These are phyloP conservation scores for Odontarrhena argentea DNA, from an alignment of 345 rosid species.

Conservation along the genomic window DNA sequence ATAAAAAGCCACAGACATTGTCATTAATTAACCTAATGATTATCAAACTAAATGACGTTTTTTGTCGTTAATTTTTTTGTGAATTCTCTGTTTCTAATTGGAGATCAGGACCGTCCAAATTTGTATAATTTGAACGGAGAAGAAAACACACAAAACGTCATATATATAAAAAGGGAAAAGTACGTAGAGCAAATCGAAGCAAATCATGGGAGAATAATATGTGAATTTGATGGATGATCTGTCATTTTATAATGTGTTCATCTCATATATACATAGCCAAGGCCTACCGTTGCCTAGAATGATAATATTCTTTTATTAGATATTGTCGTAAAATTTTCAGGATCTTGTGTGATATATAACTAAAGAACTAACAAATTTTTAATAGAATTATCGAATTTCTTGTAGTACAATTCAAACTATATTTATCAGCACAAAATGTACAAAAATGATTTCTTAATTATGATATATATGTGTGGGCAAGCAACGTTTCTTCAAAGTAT, in stretches of 20 bases:
- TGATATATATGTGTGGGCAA: too few relatives aligned
- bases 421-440: too few relatives aligned
- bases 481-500: too few relatives aligned
- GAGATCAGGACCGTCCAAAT: slow-evolving; percentile 9
- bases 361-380: too few relatives aligned
- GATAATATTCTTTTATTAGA: slow-evolving; percentile 10
- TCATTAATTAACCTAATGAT: neutral
- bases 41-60: slow-evolving; percentile 1
- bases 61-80: slow-evolving; percentile 2
- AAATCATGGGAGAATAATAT: slow-evolving; percentile 12
- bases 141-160: slow-evolving; percentile 4
- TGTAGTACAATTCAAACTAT: too few relatives aligned
- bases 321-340: neutral
- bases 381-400: too few relatives aligned
- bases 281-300: slow-evolving; percentile 23
- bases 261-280: slow-evolving; percentile 13
- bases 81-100: slow-evolving; percentile 14
- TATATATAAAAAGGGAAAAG: slow-evolving; percentile 22
- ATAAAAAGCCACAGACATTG: slow-evolving; percentile 6
- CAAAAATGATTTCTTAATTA: too few relatives aligned
- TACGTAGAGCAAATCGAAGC: slow-evolving; percentile 23
- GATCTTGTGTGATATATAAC: neutral
- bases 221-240: slow-evolving; percentile 33
- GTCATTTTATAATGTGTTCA: slow-evolving; percentile 17
- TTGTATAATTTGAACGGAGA: slow-evolving; percentile 1